Percentiles rank a stretch among this genome's conserved stretches.
These are phyloP conservation scores for Adenanthera pavonina DNA, from an alignment of 306 rosid genomes.

Conservation along the genomic window DNA sequence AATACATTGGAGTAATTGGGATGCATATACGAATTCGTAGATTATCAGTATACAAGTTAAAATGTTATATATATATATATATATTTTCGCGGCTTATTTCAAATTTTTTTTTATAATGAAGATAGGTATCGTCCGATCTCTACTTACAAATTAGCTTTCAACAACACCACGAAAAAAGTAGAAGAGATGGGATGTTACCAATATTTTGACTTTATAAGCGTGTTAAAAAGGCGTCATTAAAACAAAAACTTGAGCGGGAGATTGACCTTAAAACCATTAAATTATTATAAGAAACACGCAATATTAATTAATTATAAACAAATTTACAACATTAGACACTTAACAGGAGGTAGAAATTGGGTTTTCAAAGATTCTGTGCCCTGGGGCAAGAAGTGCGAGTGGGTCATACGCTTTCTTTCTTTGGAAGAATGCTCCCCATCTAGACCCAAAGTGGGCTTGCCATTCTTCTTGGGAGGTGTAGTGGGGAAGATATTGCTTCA, in stretches of 20 bases:
- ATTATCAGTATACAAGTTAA: neutral
- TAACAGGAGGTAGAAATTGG: slow-evolving; percentile 47
- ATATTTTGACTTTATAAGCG: no score
- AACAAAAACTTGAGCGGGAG: no score
- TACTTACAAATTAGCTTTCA: no score
- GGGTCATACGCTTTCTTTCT: slow-evolving; percentile 88
- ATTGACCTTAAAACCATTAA: no score
- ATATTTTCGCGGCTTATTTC: no score
- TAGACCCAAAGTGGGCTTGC: slow-evolving; percentile 79
- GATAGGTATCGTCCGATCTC: no score
- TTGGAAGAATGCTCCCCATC: slow-evolving; percentile 62
- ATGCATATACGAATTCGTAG: neutral
- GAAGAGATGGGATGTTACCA: no score
- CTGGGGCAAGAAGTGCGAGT: slow-evolving; percentile 89
- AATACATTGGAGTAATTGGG: neutral
- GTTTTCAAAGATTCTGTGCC: slow-evolving; percentile 89
- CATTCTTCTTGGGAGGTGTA: slow-evolving; percentile 76
- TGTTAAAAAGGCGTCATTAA: no score
- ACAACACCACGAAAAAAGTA: no score
- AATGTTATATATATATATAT: neutral
- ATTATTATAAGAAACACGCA: neutral
- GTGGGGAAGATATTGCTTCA: slow-evolving; percentile 88
- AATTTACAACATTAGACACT: slow-evolving; percentile 14
- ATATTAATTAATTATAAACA: slow-evolving; percentile 5
- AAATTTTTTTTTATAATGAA: no score